These are phyloP conservation scores for Westerdykella aurantiaca DNA, from an alignment of 2,329 filamentous ascomycete genomes.

Conservation along the genomic window DNA sequence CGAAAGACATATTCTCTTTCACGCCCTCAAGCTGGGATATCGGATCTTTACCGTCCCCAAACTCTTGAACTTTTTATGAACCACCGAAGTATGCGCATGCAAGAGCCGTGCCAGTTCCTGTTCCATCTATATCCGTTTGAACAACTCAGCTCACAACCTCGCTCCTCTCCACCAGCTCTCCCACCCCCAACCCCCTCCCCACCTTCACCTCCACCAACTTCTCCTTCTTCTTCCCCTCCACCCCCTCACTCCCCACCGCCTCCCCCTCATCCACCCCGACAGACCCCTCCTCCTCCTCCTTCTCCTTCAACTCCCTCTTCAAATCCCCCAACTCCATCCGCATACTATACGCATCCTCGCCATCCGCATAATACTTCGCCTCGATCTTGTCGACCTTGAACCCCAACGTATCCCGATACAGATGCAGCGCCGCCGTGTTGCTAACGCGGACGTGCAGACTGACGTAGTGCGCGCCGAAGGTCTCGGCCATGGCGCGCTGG, in stretches of 20 bases:
- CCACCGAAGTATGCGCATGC: no score
- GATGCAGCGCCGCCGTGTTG: slow-evolving; percentile 82
- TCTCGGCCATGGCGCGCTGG: slow-evolving; percentile 95
- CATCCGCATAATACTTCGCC: slow-evolving; percentile 91
- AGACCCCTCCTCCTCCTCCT: slow-evolving; percentile 34
- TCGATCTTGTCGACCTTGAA: slow-evolving; percentile 86
- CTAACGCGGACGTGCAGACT: slow-evolving; percentile 92
- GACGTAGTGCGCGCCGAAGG: slow-evolving; percentile 85
- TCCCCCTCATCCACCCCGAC: slow-evolving; percentile 36
- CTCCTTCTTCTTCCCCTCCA: slow-evolving; percentile 36
- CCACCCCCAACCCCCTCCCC: slow-evolving; percentile 72
- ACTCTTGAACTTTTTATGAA: no score
- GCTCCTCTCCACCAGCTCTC: slow-evolving; percentile 65
- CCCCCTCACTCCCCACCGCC: slow-evolving; percentile 30
- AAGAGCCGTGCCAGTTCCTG: no score
- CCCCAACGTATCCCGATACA: slow-evolving; percentile 87
- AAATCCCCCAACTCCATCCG: slow-evolving; percentile 67
- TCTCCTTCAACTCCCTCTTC: slow-evolving; percentile 48
- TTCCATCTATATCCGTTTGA: no score
- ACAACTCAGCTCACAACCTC: slow-evolving; percentile 35
- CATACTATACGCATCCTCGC: slow-evolving; percentile 95
- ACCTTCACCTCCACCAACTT: slow-evolving; percentile 68
- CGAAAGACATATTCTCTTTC: no score
- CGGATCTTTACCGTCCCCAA: no score
- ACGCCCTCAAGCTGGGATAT: no score